Percentiles rank a stretch among this genome's conserved stretches.
Conservation (phyloP, 305 asterid genomes). For the Fraxinus angustifolia region DNA sequence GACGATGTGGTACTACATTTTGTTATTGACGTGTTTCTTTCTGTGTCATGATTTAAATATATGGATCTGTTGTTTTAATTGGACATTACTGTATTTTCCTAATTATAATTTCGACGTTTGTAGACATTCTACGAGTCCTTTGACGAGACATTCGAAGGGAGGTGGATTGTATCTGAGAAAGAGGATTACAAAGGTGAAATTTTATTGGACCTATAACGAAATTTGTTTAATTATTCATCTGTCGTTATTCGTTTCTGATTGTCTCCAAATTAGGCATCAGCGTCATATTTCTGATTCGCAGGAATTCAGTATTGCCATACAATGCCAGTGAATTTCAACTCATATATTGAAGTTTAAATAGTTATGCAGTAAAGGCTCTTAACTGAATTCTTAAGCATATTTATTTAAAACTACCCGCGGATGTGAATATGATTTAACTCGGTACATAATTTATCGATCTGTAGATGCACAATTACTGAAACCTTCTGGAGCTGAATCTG, state of each 20-base stretch:
- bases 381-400: neutral
- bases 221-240: neutral
- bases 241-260: neutral
- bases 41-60: neutral
- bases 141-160: constrained; percentile 69
- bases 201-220: constrained; percentile 12
- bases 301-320: neutral
- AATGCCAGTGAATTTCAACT: neutral
- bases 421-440: neutral
- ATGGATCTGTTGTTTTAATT: constrained; percentile 19
- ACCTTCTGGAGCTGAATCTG: neutral
- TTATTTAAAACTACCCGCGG: neutral
- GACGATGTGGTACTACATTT: constrained; percentile 50
- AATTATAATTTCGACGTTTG: constrained; percentile 16
- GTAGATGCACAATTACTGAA: neutral
- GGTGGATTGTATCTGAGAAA: constrained; percentile 71
- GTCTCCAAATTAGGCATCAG: neutral
- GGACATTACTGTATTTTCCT: constrained; percentile 1
- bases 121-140: constrained; percentile 79
- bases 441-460: neutral
- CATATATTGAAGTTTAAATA: neutral
- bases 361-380: neutral
- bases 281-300: neutral
- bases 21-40: neutral
- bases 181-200: constrained; percentile 62